Conservation (phyloP, 148 eudicot species). For the Rhododendron ferrugineum region DNA sequence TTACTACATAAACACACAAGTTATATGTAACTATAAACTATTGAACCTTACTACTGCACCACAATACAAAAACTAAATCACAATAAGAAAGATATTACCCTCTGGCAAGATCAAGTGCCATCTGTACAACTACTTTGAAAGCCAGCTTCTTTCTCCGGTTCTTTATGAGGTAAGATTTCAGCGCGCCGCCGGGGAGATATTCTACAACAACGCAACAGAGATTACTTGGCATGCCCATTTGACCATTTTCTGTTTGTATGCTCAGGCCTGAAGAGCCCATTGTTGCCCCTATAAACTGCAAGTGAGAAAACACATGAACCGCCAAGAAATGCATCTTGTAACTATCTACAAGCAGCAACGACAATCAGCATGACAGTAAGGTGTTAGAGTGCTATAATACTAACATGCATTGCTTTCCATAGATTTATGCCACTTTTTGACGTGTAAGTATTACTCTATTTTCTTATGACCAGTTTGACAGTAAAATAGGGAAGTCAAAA, state of each 20-base stretch:
- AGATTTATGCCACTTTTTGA: not conserved
- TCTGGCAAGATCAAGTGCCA: constrained; percentile 88
- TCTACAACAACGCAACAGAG: constrained; percentile 83
- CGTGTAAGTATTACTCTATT: not conserved
- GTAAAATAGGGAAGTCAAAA: not conserved
- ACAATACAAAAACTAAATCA: not conserved
- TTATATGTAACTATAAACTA: not conserved
- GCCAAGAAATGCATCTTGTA: not conserved
- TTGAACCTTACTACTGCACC: not conserved
- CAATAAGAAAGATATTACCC: constrained; percentile 37
- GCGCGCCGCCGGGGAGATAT: constrained; percentile 74
- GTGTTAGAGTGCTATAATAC: not conserved
- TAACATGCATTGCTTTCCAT: not conserved
- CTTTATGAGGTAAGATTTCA: constrained; percentile 73
- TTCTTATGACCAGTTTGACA: not conserved
- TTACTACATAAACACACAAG: not conserved
- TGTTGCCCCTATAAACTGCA: constrained; percentile 86
- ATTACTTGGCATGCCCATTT: constrained; percentile 74
- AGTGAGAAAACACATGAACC: constrained; percentile 5
- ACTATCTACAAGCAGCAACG: not conserved
- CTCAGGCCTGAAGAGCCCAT: constrained; percentile 74
- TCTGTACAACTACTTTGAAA: constrained; percentile 72
- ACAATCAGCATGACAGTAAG: not conserved
- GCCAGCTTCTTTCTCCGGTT: constrained; percentile 68
- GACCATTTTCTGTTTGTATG: constrained; percentile 72